Evolutionary conservation across 129 eudicot genomes (phyloP), one percentile per base, ranked within the genome.

Genomic region (Oenanthe sinensis): DNA sequence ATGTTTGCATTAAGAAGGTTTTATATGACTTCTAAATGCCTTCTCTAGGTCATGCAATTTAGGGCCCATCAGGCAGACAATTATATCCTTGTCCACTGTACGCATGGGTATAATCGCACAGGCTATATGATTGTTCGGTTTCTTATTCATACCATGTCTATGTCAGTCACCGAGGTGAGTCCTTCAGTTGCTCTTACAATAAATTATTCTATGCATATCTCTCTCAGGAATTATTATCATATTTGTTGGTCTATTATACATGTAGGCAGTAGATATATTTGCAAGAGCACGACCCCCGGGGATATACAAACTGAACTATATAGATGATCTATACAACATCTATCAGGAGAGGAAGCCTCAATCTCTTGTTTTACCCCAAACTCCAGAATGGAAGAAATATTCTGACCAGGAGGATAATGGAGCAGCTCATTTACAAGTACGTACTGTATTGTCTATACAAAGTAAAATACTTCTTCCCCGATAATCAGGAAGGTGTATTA

Each of bases 91-190:
- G 89, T 89, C 75, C 93, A 89, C 47, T 89, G 93, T 76, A 89
- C 93, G 48, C 93, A 89, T 75, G 93, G 93, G 75, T 88, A 87
- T 84, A 89, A 89, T 72, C 87, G 93, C 62, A 89, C 93, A 20
- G 93, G 93, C 20, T 89, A 85, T 78, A 89, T 89, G 93, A 87
- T 89, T 63, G 90, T 79, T 74, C 87, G 85, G 77, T 89, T 72
- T 83, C 85, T 89, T 39, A 76, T 89, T 73, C 83, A 82, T 45
- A 60, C 83, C 20, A 83, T 76, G 79, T 82, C 89, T 1, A 73
- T 84, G 71, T 89, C 90, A 8, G 85, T 89, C 62, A 86, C 89
- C 26, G 89, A 89, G 89, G 93, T 89, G 45, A 17, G 88, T 82
- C 47, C 46, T 70, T 71, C 71, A 40, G 45, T 54, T 72, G 19